Base-by-base conservation (phyloP, 768 basidiomycete species). In the Podaxis sp. region DNA sequence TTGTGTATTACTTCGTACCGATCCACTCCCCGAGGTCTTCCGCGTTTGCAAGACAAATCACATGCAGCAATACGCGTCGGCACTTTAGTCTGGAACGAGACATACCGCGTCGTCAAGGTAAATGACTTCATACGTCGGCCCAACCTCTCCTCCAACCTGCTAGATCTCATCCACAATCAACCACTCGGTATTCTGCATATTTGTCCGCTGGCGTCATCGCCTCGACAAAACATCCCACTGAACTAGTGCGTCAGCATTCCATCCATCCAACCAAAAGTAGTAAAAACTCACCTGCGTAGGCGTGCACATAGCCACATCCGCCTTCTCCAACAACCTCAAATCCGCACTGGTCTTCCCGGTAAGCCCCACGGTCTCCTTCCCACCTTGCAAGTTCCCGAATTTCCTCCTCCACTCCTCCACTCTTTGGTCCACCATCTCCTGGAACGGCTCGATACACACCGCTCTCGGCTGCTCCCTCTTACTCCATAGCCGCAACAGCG, bases 11-110 rank as follows among this genome's bases (percentile, higher is more conserved):
- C 1, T 90, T 90, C 0, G 91, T 95, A 37, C 95, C 96, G 75
- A 99, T 93, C 97, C 97, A 99, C 70, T 99, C 95, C 24, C 96
- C 95, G 0, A 99, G 80, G 72, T 95, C 81, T 66, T 93, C 87
- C 67, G 97, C 95, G 0, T 96, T 94, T 1, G 87, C 76, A 95
- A 96, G 28, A 95, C 72, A n/a, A 90, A 64, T 93, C 90, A 68
- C 94, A 95, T 0, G 95, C 96, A 48, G 99, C 93, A 62, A 99
- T 91, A 37, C 97, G 87, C 0, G 96, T 98, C 76, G 93, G 93
- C 69, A 87, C 82, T 66, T 95, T 93, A 0, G 94, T 96, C 73
- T 98, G 95, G 17, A 92, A 93, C 22, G 95, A 91, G 15, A 99
- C 94, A 68, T 96, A 99, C 37, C 97, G 88, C 20, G 96, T 96